Percentiles rank a stretch among this genome's conserved stretches.
Conservation (phyloP, 2,329 filamentous ascomycete genomes). For the Ophiosphaerella herpotricha region DNA sequence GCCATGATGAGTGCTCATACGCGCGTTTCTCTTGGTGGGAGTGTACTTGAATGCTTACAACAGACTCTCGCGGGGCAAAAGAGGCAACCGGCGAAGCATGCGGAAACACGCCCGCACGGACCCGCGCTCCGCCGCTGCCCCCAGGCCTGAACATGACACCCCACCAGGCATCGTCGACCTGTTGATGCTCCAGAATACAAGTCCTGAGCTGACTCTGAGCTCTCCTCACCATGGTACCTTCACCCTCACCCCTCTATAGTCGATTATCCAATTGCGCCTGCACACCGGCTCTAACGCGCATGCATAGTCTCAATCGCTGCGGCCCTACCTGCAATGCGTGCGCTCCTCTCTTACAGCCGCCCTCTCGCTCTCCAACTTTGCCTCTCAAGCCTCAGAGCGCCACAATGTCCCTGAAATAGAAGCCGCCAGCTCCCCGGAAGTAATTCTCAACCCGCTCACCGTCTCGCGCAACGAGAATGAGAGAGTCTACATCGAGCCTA, state of each 20-base stretch:
- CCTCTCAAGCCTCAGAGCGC: constrained; percentile 92
- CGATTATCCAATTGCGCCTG: not conserved
- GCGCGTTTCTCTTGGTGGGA: not conserved
- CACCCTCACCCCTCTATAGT: not conserved
- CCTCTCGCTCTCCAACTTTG: constrained; percentile 93
- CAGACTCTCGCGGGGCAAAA: constrained; percentile 37
- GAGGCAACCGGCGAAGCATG: constrained; percentile 34
- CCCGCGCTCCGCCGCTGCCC: constrained; percentile 18
- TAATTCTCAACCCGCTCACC: constrained; percentile 86
- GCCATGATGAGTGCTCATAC: constrained; percentile 33
- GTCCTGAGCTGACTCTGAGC: constrained; percentile 23
- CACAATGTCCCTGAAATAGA: constrained; percentile 99
- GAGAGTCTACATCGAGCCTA: constrained; percentile 92
- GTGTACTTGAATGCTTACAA: constrained; percentile 15
- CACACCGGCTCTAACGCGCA: constrained; percentile 29
- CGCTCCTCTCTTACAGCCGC: constrained; percentile 92
- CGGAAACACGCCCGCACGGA: constrained; percentile 28
- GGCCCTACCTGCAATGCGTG: constrained; percentile 95
- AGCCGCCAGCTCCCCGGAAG: constrained; percentile 88
- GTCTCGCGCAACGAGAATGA: constrained; percentile 97
- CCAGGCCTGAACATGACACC: constrained; percentile 32
- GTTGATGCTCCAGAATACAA: constrained; percentile 15
- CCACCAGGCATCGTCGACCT: constrained; percentile 27
- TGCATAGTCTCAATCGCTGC: constrained; percentile 86
- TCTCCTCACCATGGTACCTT: constrained; percentile 35